A percentile compares a stretch with the other conserved stretches of the same genome.
phyloP scores from a whole-genome alignment of 1,284 basidiomycete species.

The Vanrija pseudolonga region DNA sequence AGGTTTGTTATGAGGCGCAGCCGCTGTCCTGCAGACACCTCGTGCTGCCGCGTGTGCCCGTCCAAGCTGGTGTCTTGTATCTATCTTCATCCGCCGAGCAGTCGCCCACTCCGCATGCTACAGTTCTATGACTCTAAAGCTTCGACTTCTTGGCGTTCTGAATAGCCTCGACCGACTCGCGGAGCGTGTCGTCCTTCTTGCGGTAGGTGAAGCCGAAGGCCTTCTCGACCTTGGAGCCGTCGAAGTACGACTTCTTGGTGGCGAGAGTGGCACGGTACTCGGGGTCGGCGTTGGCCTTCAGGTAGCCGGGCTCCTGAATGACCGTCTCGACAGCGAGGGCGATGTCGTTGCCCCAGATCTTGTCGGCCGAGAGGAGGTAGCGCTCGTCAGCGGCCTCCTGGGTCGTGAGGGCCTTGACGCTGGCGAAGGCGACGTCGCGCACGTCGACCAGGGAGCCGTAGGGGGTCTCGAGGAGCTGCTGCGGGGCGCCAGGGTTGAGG shows the following conservation, averaged over 20 bases:
- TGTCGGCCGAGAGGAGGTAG: background rate
- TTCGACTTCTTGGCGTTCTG: background rate
- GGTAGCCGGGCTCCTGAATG: background rate
- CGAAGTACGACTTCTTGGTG: constrained; percentile 13
- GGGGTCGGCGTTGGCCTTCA: constrained; percentile 4
- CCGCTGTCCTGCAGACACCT: too few species aligned
- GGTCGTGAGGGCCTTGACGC: background rate
- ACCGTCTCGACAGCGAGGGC: background rate
- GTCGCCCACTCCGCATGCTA: too few species aligned
- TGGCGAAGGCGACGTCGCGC: background rate
- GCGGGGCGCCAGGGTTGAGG: background rate
- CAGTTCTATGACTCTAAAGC: background rate
- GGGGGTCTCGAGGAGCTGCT: background rate
- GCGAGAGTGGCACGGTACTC: constrained; percentile 1
- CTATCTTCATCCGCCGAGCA: background rate
- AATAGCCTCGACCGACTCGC: constrained; percentile 16
- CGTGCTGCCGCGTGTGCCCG: too few species aligned
- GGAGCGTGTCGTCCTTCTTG: constrained; percentile 13
- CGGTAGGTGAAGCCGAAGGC: constrained; percentile 36
- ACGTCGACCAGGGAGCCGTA: background rate
- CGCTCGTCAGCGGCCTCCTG: background rate
- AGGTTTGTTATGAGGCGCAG: too few species aligned
- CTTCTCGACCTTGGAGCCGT: constrained; percentile 33
- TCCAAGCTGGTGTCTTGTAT: too few species aligned
- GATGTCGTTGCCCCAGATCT: background rate